These are phyloP conservation scores for Ilyonectria destructans DNA, from an alignment of 2,329 filamentous ascomycete genomes.

Conservation along the genomic window DNA sequence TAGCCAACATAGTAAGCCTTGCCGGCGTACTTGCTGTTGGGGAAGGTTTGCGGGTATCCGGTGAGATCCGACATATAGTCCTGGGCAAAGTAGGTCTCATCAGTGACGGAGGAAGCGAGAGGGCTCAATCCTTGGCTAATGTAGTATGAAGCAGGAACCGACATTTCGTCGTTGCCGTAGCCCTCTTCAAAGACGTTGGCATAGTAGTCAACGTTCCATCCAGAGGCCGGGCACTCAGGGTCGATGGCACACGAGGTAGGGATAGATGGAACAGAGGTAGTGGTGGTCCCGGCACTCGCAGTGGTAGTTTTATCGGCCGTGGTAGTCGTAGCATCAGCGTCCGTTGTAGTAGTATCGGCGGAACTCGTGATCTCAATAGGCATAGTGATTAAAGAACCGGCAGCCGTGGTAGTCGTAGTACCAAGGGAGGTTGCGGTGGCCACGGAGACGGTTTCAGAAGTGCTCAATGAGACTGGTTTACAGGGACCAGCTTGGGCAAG, in stretches of 20 bases:
- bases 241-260: conserved; percentile 3
- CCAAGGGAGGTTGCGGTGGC: not conserved
- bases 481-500: conserved; percentile 17
- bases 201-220: conserved; percentile 44
- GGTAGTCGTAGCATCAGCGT: not conserved
- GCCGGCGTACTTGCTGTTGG: conserved; percentile 7
- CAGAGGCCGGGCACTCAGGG: conserved; percentile 17
- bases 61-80: conserved; percentile 21
- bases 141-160: conserved; percentile 43
- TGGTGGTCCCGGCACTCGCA: not conserved
- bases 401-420: conserved; percentile 1
- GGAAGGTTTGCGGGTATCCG: conserved; percentile 15
- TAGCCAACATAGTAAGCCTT: conserved; percentile 33
- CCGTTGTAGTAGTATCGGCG: not conserved
- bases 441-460: not conserved
- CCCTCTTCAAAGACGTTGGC: conserved; percentile 38
- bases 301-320: not conserved
- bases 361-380: not conserved
- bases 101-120: conserved; percentile 31
- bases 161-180: conserved; percentile 40
- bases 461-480: not conserved
- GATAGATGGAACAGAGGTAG: not conserved
- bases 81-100: conserved; percentile 39
- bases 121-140: conserved; percentile 37
- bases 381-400: not conserved